These are phyloP conservation scores for Avena sativa DNA, from an alignment of 176 grass and related monocot species.

Conservation along the genomic window DNA sequence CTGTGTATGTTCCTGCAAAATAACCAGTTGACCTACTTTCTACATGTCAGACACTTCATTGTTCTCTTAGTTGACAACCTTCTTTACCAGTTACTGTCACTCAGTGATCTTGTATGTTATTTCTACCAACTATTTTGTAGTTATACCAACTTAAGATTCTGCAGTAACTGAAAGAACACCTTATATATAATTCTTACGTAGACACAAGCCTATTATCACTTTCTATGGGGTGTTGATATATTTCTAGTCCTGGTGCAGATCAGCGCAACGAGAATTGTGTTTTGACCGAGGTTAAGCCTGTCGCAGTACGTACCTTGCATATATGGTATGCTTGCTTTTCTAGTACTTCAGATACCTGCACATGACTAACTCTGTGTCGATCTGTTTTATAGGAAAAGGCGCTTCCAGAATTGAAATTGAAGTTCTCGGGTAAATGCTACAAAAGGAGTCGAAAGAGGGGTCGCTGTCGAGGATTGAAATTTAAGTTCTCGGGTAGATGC, in stretches of 20 bases:
- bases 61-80: slow-evolving; percentile 33
- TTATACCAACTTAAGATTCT: slow-evolving; percentile 3
- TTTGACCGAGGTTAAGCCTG: slow-evolving; percentile 20
- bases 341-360: background rate
- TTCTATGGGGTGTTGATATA: background rate
- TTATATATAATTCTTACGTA: background rate
- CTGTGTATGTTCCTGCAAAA: background rate
- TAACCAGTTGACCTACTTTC: background rate
- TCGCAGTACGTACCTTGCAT: slow-evolving; percentile 31
- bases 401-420: slow-evolving; percentile 31
- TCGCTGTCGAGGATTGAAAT: background rate
- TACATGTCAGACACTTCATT: background rate
- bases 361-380: background rate
- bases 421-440: slow-evolving; percentile 58
- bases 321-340: slow-evolving; percentile 2
- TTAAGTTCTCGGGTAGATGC: slow-evolving; percentile 55
- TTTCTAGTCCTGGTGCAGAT: slow-evolving; percentile 57
- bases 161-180: background rate
- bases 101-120: background rate
- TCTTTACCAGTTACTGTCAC: background rate
- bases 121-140: background rate
- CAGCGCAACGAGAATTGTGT: slow-evolving; percentile 34
- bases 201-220: background rate
- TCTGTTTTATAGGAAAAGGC: slow-evolving; percentile 33
- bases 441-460: slow-evolving; percentile 26